Base-by-base conservation (phyloP, 2,329 filamentous ascomycete species). In the Botrytis fragariae region DNA sequence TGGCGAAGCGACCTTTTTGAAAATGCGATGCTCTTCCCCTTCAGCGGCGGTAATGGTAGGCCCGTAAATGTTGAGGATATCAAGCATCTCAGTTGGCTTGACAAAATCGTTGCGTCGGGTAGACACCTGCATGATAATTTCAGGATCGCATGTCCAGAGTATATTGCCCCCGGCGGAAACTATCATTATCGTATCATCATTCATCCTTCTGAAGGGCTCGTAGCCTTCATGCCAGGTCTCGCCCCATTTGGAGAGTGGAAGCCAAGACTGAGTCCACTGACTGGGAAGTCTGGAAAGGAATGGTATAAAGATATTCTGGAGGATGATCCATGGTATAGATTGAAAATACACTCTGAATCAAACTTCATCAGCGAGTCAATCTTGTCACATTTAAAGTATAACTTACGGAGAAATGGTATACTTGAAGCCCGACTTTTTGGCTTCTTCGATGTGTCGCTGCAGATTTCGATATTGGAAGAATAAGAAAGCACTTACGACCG, bases 251-350 rank as follows among this genome's bases (percentile, higher is more conserved):
- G 35, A 25, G 9, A 60, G 51, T 29, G 67, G 67, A 5, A 69
- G 37, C 67, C 67, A 69, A n/a, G 51, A 60, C 51, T 69, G 22
- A 42, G 67, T 69, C 51, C 67, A 69, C 9, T 20, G 2, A 2
- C 35, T 42, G 2, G 54, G 67, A 18, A 69, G 67, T 22, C 67
- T 42, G 7, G 54, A 69, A 16, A 69, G 54, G n/a, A 69, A 22
- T 4, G 51, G 67, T 25, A 60, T 60, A 18, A 69, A 69, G 16
- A 60, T 29, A 69, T 42, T 42, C n/a, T 69, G 67, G n/a, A 60
- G n/a, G 37, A 69, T 60, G 18, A 69, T 69, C 54, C 67, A 69
- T 59, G 37, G 67, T 42, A 69, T 69, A 9, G 67, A 60, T 69
- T 69, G 67, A 35, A 69, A 69, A 20, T 69, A 69, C 5, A 69